A percentile compares a stretch with the other conserved stretches of the same genome.
phyloP scores from a whole-genome alignment of 441 rosid genomes.

The Erodium texanum region DNA sequence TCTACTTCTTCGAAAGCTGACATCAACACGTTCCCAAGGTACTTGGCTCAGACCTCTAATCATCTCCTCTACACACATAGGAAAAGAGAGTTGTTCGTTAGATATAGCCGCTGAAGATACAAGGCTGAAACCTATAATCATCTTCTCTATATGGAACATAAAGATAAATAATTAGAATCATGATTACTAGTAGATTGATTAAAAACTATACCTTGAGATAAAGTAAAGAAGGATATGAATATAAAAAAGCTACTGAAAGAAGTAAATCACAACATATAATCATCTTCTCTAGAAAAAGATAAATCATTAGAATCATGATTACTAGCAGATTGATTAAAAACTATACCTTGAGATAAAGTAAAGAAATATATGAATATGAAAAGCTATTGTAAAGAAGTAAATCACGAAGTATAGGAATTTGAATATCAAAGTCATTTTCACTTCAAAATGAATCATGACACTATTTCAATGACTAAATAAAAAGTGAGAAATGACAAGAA shows the following conservation, averaged over 20 bases:
- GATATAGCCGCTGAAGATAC: too few relatives aligned
- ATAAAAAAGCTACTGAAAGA: too few relatives aligned
- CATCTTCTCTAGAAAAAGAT: too few relatives aligned
- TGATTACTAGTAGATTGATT: too few relatives aligned
- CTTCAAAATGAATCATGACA: not conserved
- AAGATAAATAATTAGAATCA: too few relatives aligned
- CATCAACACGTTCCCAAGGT: conserved; percentile 85
- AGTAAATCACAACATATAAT: too few relatives aligned
- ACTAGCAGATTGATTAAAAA: not conserved
- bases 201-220: too few relatives aligned
- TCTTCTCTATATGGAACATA: too few relatives aligned
- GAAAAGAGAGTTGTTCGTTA: conserved; percentile 8
- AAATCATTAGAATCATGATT: conserved; percentile 3
- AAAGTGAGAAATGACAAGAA: conserved; percentile 3
- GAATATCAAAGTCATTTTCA: not conserved
- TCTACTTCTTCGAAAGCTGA: conserved; percentile 74
- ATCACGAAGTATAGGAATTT: too few relatives aligned
- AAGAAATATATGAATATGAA: not conserved
- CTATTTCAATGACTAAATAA: conserved; percentile 2
- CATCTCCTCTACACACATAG: conserved; percentile 61
- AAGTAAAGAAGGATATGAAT: too few relatives aligned
- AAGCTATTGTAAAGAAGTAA: not conserved
- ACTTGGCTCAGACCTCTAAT: conserved; percentile 69
- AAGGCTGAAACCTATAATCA: too few relatives aligned
- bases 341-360: too few relatives aligned